Conservation (phyloP, 306 rosid species). For the Canavalia ensiformis region DNA sequence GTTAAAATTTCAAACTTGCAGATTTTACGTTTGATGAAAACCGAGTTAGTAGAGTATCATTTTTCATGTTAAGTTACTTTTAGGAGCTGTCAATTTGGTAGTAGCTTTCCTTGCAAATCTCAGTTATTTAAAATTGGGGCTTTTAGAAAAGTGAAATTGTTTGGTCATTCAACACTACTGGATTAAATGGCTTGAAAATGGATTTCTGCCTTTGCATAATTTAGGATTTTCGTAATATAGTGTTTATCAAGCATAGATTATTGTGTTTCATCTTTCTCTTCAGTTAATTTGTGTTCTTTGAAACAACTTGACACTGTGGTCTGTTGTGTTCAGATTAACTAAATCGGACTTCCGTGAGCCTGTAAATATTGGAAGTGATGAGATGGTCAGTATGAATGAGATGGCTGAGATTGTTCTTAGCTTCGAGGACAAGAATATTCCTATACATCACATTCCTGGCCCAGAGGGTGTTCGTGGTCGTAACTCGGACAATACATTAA, state of each 20-base stretch:
- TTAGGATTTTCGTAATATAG: constrained; percentile 2
- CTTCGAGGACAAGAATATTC: constrained; percentile 84
- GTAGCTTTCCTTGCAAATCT: constrained; percentile 24
- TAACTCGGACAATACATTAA: constrained; percentile 94
- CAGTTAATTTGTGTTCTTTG: constrained; percentile 7
- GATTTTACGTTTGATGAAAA: constrained; percentile 20
- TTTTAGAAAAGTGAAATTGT: not conserved
- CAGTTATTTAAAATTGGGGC: constrained; percentile 9
- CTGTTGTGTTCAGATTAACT: constrained; percentile 72
- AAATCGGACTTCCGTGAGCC: constrained; percentile 98
- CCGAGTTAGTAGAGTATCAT: not conserved
- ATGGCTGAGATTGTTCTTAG: constrained; percentile 97
- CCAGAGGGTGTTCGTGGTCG: constrained; percentile 99
- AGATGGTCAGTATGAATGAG: constrained; percentile 99
- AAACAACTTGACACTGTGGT: constrained; percentile 32
- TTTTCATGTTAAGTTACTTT: constrained; percentile 24
- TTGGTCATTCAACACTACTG: constrained; percentile 2
- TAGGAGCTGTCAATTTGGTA: not conserved
- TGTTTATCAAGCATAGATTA: not conserved
- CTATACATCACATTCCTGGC: constrained; percentile 96
- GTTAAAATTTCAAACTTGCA: not conserved
- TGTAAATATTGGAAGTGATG: constrained; percentile 98
- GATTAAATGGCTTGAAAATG: not conserved
- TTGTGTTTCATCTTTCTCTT: not conserved
- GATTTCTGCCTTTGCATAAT: constrained; percentile 12